phyloP scores from a whole-genome alignment of 176 grass and related monocot species.

The Saccharum spontaneum region DNA sequence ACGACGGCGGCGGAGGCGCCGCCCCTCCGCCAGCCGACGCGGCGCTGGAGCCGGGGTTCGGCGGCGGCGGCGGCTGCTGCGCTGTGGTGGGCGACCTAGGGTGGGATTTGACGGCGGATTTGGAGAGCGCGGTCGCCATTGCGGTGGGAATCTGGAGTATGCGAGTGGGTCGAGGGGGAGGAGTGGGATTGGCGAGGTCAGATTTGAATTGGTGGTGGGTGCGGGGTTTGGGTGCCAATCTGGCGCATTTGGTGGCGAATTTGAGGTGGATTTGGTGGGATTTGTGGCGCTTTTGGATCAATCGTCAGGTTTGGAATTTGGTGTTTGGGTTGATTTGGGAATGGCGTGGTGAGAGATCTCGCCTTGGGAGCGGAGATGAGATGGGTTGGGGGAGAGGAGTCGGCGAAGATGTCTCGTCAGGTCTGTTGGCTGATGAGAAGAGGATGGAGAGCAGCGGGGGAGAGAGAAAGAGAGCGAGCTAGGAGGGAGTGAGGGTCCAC shows the following conservation, averaged over 20 bases:
- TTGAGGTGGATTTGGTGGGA: conserved; percentile 36
- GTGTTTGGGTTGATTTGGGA: conserved; percentile 30
- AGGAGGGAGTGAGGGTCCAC: conserved; percentile 25
- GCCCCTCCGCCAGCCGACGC: not conserved
- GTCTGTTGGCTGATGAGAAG: conserved; percentile 23
- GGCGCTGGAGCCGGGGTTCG: conserved; percentile 9
- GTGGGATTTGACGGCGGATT: conserved; percentile 45
- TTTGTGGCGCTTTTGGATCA: conserved; percentile 16
- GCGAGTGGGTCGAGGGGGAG: not conserved
- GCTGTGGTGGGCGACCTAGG: conserved; percentile 42
- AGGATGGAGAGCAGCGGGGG: not conserved
- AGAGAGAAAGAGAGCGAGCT: not conserved
- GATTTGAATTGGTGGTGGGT: conserved; percentile 42
- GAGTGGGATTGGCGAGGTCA: conserved; percentile 27
- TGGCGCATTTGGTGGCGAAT: conserved; percentile 14
- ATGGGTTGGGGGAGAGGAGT: conserved; percentile 17
- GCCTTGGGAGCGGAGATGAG: conserved; percentile 26
- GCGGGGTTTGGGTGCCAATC: conserved; percentile 11
- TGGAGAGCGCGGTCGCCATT: conserved; percentile 60
- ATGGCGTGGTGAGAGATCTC: conserved; percentile 48
- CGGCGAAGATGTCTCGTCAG: not conserved
- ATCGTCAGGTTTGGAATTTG: conserved; percentile 14
- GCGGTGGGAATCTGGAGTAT: conserved; percentile 22
- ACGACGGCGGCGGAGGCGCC: not conserved
- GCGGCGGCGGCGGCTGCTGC: conserved; percentile 31